Percentiles rank a stretch among this genome's conserved stretches.
These are phyloP conservation scores for Penicillium rolfsii DNA, from an alignment of 2,329 filamentous ascomycete species.

Conservation along the genomic window DNA sequence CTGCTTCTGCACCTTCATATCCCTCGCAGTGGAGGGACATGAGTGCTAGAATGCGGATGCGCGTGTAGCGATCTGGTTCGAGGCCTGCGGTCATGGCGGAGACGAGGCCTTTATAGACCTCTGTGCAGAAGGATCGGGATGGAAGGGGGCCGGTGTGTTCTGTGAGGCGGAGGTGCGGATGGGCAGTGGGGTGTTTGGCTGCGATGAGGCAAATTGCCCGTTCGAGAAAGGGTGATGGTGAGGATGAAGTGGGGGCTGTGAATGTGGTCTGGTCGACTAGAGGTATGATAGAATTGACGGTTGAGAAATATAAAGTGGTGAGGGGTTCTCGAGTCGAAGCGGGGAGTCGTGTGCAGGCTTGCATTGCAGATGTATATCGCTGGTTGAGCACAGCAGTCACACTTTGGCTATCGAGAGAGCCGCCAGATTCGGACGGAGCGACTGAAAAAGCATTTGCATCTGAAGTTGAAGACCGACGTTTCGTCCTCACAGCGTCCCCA, in stretches of 20 bases:
- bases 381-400: conserved; percentile 29
- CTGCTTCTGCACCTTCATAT: conserved; percentile 45
- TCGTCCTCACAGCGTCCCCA: conserved; percentile 12
- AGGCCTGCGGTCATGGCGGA: conserved; percentile 44
- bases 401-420: conserved; percentile 10
- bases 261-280: conserved; percentile 39
- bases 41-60: conserved; percentile 44
- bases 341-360: conserved; percentile 38
- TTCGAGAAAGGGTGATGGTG: conserved; percentile 32
- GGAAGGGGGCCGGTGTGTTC: conserved; percentile 36
- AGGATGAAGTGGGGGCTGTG: neutral
- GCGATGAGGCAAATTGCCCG: conserved; percentile 47
- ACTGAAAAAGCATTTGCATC: conserved; percentile 6
- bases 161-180: conserved; percentile 36
- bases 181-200: conserved; percentile 42
- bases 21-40: conserved; percentile 49
- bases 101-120: conserved; percentile 43
- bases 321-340: conserved; percentile 37
- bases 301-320: conserved; percentile 41
- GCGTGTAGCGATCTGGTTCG: conserved; percentile 42
- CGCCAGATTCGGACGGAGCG: neutral
- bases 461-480: conserved; percentile 5
- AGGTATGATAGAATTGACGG: conserved; percentile 44
- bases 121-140: conserved; percentile 44
- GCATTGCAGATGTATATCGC: conserved; percentile 31